Percentiles rank a stretch among this genome's conserved stretches.
Conservation (phyloP, 2,329 filamentous ascomycete genomes). For the Westerdykella sp. region DNA sequence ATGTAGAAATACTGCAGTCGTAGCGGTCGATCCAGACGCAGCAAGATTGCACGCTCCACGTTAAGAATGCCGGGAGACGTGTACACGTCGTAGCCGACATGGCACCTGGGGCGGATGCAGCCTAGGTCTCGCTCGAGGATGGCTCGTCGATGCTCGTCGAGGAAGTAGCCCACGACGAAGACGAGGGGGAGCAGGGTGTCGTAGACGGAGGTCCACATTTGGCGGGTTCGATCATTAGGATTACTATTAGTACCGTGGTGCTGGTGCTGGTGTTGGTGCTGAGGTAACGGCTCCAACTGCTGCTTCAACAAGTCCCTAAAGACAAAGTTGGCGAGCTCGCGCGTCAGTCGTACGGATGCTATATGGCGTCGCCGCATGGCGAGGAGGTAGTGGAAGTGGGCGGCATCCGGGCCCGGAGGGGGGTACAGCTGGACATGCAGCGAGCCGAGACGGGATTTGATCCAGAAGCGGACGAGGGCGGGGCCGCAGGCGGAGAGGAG, state of each 20-base stretch:
- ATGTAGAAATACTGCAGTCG: slow-evolving; percentile 35
- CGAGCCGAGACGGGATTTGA: slow-evolving; percentile 27
- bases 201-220: slow-evolving; percentile 33
- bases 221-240: slow-evolving; percentile 4
- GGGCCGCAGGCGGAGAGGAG: slow-evolving; percentile 28
- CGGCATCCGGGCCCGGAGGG: slow-evolving; percentile 22
- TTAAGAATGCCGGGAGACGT: slow-evolving; percentile 24
- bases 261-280: too few species aligned
- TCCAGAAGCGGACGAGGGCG: slow-evolving; percentile 32
- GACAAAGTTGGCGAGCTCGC: slow-evolving; percentile 29
- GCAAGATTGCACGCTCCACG: slow-evolving; percentile 26
- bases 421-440: slow-evolving; percentile 33
- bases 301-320: slow-evolving; percentile 24
- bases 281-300: slow-evolving; percentile 16
- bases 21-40: slow-evolving; percentile 25
- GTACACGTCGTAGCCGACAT: slow-evolving; percentile 32
- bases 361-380: slow-evolving; percentile 33
- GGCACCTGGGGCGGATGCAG: slow-evolving; percentile 26
- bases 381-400: slow-evolving; percentile 30
- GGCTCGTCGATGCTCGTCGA: slow-evolving; percentile 30
- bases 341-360: slow-evolving; percentile 30
- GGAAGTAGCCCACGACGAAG: slow-evolving; percentile 34
- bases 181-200: slow-evolving; percentile 34
- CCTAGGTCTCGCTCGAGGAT: slow-evolving; percentile 30
- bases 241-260: too few species aligned